Evolutionary conservation across 345 rosid species (phyloP).

Genomic region (Eucalyptus victrix): DNA sequence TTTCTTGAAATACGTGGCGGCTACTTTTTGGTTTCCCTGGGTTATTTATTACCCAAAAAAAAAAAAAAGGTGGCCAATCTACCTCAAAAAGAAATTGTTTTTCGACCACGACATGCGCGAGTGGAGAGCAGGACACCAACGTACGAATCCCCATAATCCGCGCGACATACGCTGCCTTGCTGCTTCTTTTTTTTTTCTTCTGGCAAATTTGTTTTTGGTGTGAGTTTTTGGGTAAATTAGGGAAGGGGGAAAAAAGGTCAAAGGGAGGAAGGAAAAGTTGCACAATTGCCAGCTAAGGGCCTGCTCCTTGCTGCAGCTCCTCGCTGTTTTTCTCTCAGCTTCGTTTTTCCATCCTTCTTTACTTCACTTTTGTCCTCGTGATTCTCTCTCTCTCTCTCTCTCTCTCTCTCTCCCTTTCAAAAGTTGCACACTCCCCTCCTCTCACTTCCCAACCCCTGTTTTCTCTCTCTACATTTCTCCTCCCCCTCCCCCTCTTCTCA

Average conservation of each 20-base stretch:
- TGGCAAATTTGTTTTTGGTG: neutral
- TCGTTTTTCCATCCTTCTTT: neutral
- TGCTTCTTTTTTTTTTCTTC: neutral
- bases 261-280: neutral
- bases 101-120: neutral
- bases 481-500: neutral
- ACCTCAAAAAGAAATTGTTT: neutral
- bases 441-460: neutral
- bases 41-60: neutral
- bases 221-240: no score
- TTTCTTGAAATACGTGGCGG: neutral
- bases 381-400: neutral
- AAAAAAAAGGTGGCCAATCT: neutral
- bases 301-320: neutral
- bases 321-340: neutral
- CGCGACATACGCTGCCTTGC: neutral
- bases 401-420: neutral
- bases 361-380: neutral
- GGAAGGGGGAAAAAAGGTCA: neutral
- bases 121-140: neutral
- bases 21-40: neutral
- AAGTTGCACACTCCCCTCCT: neutral
- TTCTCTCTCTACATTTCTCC: neutral
- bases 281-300: neutral
- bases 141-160: neutral